phyloP scores from a whole-genome alignment of 2,329 filamentous ascomycete genomes.

The Grosmannia huntii region DNA sequence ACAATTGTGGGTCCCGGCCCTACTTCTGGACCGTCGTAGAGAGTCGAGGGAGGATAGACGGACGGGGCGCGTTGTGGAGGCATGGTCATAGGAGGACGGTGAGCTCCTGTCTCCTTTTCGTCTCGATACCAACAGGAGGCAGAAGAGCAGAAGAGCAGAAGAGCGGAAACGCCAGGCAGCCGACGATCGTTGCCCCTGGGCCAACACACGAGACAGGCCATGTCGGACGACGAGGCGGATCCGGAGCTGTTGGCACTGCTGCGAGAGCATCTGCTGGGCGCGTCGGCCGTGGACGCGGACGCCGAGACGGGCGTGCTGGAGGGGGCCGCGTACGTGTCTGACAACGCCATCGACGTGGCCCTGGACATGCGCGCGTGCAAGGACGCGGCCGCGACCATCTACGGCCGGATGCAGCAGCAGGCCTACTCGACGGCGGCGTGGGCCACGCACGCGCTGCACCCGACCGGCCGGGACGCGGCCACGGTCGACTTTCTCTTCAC shows the following conservation, averaged over 20 bases:
- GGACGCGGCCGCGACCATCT: slow-evolving; percentile 66
- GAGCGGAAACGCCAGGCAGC: too few relatives aligned
- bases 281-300: slow-evolving; percentile 38
- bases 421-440: slow-evolving; percentile 75
- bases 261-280: slow-evolving; percentile 61
- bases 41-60: neutral
- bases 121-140: neutral
- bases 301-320: slow-evolving; percentile 74
- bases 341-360: slow-evolving; percentile 87
- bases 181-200: too few relatives aligned
- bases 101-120: neutral
- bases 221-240: slow-evolving; percentile 90
- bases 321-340: slow-evolving; percentile 73
- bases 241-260: slow-evolving; percentile 77
- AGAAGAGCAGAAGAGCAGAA: too few relatives aligned
- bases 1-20: neutral
- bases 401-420: slow-evolving; percentile 70
- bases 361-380: slow-evolving; percentile 75
- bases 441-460: slow-evolving; percentile 82
- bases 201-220: slow-evolving; percentile 20
- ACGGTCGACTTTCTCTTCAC: slow-evolving; percentile 91
- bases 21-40: neutral
- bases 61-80: too few relatives aligned
- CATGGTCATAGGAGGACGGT: neutral
- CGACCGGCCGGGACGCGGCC: slow-evolving; percentile 63